A percentile compares a stretch with the other conserved stretches of the same genome.
Conservation (phyloP, 352 stramenopile species). For the Pythium rishiriense region DNA sequence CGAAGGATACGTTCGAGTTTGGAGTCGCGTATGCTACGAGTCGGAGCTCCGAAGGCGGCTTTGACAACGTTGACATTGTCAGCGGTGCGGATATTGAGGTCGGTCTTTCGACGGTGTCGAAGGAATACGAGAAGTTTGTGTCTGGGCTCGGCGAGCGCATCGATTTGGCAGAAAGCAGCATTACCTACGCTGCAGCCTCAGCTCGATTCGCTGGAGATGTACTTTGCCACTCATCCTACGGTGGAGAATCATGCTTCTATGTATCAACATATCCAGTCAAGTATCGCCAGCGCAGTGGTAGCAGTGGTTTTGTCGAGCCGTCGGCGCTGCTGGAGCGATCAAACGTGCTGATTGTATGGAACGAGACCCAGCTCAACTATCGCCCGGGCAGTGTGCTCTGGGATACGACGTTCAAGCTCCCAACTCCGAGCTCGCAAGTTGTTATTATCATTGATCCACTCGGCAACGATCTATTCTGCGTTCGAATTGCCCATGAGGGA, state of each 20-base stretch:
- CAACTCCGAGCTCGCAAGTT: conserved; percentile 73
- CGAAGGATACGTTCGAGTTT: conserved; percentile 84
- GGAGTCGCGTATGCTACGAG: conserved; percentile 73
- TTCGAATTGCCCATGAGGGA: conserved; percentile 78
- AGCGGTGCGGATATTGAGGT: conserved; percentile 39
- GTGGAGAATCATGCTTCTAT: conserved; percentile 79
- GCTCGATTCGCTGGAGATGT: conserved; percentile 26
- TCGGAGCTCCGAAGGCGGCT: conserved; percentile 65
- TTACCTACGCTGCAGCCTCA: conserved; percentile 12
- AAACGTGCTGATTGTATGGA: conserved; percentile 87
- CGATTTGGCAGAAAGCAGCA: conserved; percentile 25
- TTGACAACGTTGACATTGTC: conserved; percentile 73
- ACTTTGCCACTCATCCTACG: conserved; percentile 80
- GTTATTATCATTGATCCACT: conserved; percentile 84
- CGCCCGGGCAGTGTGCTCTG: conserved; percentile 74
- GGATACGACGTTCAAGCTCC: conserved; percentile 74
- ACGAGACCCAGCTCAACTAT: conserved; percentile 86
- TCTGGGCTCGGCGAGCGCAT: conserved; percentile 66
- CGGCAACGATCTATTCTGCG: conserved; percentile 83
- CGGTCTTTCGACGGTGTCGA: conserved; percentile 26
- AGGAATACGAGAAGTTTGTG: conserved; percentile 75
- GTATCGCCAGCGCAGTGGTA: conserved; percentile 33
- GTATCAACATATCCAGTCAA: conserved; percentile 69
- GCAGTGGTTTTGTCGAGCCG: conserved; percentile 28
- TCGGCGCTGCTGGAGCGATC: conserved; percentile 49